Conservation (phyloP, 306 rosid species). For the Quercus bicolor region DNA sequence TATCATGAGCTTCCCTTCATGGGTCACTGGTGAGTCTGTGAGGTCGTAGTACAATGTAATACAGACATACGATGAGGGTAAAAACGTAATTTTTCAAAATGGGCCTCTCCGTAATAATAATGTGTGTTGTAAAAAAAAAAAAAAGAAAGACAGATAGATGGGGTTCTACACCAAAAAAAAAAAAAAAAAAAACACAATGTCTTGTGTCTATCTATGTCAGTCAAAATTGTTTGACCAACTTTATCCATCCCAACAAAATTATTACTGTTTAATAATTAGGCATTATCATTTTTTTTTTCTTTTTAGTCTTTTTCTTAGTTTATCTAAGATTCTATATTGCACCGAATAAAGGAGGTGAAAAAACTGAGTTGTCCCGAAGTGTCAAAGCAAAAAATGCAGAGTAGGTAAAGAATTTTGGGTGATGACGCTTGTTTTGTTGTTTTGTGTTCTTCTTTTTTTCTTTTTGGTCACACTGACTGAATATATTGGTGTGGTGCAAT, state of each 20-base stretch:
- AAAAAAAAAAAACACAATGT: slow-evolving; percentile 18
- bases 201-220: slow-evolving; percentile 41
- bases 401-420: not conserved
- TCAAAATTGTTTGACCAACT: slow-evolving; percentile 51
- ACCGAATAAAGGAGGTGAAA: not conserved
- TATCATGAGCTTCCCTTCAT: not conserved
- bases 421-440: not conserved
- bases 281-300: slow-evolving; percentile 8
- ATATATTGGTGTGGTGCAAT: not conserved
- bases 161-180: not conserved
- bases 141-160: too few species aligned
- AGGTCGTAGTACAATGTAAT: not conserved
- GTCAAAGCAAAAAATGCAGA: not conserved
- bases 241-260: slow-evolving; percentile 40
- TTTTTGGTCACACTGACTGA: not conserved
- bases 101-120: slow-evolving; percentile 2
- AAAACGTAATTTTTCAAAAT: not conserved
- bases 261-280: slow-evolving; percentile 47
- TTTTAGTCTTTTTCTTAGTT: not conserved
- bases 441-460: not conserved
- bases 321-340: not conserved
- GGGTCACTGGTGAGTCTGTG: not conserved
- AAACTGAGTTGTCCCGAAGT: not conserved
- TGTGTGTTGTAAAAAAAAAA: not conserved
- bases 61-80: not conserved